Evolutionary conservation across 495 filamentous ascomycete species (phyloP), one percentile per base, ranked within the genome.

Genomic region (Lasiosphaeria hispida): DNA sequence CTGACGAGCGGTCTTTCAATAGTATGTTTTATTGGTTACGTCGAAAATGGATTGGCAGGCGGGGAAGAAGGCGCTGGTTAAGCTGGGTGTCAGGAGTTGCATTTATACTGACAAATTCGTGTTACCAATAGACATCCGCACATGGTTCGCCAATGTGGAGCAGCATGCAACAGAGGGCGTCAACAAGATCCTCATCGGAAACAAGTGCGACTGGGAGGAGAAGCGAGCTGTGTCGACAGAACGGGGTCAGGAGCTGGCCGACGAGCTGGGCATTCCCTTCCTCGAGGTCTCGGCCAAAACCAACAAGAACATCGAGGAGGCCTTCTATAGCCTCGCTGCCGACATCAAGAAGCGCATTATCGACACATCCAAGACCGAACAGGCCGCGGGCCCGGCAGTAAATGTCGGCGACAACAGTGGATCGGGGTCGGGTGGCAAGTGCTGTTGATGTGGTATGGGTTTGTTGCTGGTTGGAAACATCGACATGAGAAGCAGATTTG

Each of bases 151-250:
- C 62, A 97, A 98, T 78, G 94, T 98, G 52, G 94, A 98, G 70
- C 93, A 97, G 72, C 95, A 99, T 77, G 94, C 95, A 48, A 97
- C 92, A 58, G 94, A 97, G 77, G 95, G 95, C 62, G 94, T 99
- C 63, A 96, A 97, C 85, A 99, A 97, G 80, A 97, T 99, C 67
- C 86, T 99, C 48, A 96, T 99, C 58, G 94, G 94, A 65, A 99
- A 99, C 81, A 99, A 99, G 77, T 98, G 94, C 76, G 94, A 99
- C 77, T 97, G 95, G 95, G 93, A 97, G 75, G 94, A 99, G 75
- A 99, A 97, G 80, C 84, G 95, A 60, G 89, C 86, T 14, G 89
- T 99, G 15, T 90, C 91, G 23, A 96, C 88, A 45, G 91, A 97
- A 72, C 89, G 88, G 68, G 94, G 94, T 59, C 93, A 99, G 69